Evolutionary conservation across 108 stramenopile species (phyloP).

Genomic region (Skeletonema potamos): DNA sequence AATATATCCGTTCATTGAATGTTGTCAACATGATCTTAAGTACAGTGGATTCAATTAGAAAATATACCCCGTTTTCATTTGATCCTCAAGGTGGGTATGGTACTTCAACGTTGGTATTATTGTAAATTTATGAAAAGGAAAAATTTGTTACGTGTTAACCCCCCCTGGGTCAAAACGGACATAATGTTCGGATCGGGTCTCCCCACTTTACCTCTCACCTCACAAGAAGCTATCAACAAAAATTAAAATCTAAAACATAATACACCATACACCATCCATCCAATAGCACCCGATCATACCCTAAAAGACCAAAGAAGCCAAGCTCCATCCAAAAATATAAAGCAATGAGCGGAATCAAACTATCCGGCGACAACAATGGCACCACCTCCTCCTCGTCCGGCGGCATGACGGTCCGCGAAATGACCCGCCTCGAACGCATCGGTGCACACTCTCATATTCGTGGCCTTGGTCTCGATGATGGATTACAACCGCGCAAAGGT

Average conservation of each 20-base stretch:
- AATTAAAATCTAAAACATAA: not conserved
- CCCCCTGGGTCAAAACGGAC: too few species aligned
- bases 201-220: not conserved
- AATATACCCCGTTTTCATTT: too few species aligned
- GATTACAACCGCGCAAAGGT: conserved; percentile 82
- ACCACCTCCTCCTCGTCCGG: not conserved
- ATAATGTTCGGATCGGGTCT: too few species aligned
- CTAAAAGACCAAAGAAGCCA: too few species aligned
- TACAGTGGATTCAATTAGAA: too few species aligned
- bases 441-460: conserved; percentile 99
- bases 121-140: too few species aligned
- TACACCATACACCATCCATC: not conserved
- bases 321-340: too few species aligned
- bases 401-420: conserved; percentile 63
- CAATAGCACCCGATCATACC: too few species aligned
- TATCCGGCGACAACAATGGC: not conserved
- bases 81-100: too few species aligned
- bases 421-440: conserved; percentile 97
- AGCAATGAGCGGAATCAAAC: conserved; percentile 21
- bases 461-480: conserved; percentile 96
- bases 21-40: too few species aligned
- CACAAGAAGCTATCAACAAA: not conserved
- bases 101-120: too few species aligned
- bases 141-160: too few species aligned
- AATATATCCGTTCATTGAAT: not conserved